phyloP scores from a whole-genome alignment of 2,329 filamentous ascomycete genomes.

The Hortaea sp. region DNA sequence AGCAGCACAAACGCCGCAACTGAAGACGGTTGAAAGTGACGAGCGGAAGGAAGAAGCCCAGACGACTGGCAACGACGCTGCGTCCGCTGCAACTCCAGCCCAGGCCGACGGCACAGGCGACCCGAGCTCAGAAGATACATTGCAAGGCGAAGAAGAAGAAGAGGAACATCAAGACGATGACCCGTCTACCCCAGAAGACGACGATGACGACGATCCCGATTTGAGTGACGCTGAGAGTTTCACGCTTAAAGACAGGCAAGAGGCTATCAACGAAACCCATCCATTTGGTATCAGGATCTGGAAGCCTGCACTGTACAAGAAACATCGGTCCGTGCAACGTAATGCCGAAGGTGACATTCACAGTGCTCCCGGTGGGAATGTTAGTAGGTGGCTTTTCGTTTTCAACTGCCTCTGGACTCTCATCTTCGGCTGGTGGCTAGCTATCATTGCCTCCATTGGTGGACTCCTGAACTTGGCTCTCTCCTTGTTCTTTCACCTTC shows the following conservation, averaged over 20 bases:
- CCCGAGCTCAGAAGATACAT: slow-evolving; percentile 28
- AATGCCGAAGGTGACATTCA: slow-evolving; percentile 95
- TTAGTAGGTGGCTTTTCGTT: slow-evolving; percentile 72
- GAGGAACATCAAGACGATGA: slow-evolving; percentile 34
- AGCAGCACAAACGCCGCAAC: slow-evolving; percentile 34
- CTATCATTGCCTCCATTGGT: slow-evolving; percentile 61
- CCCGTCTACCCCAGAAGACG: slow-evolving; percentile 18
- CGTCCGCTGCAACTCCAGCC: slow-evolving; percentile 2
- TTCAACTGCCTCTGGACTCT: slow-evolving; percentile 89
- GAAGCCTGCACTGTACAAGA: slow-evolving; percentile 98
- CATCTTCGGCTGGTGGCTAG: slow-evolving; percentile 93
- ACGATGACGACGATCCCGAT: slow-evolving; percentile 57
- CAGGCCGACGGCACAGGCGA: slow-evolving; percentile 12
- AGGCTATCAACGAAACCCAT: slow-evolving; percentile 97
- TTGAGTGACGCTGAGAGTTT: slow-evolving; percentile 94
- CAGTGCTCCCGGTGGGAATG: slow-evolving; percentile 78
- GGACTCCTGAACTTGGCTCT: slow-evolving; percentile 72
- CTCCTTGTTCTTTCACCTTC: slow-evolving; percentile 59
- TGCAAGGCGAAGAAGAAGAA: slow-evolving; percentile 32
- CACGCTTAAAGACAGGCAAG: slow-evolving; percentile 89
- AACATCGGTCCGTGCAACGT: slow-evolving; percentile 89
- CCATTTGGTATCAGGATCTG: slow-evolving; percentile 97
- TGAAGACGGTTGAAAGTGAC: slow-evolving; percentile 41
- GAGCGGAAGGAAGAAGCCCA: slow-evolving; percentile 26
- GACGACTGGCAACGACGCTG: slow-evolving; percentile 15